Conservation (phyloP, 2,329 filamentous ascomycete genomes). For the Trichoderma semiorbis region DNA sequence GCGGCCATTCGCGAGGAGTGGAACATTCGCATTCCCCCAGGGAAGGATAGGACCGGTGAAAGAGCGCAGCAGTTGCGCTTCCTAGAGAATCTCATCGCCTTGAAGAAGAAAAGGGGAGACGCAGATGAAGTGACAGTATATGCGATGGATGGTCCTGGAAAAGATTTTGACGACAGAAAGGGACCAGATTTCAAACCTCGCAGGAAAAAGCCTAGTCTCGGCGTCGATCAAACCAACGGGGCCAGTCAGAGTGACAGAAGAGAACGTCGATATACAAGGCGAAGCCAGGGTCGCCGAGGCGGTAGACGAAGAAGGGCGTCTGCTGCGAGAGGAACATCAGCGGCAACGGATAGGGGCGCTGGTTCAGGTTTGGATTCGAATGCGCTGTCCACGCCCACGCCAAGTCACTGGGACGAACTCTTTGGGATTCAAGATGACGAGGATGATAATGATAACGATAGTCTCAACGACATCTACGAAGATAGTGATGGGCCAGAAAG, state of each 20-base stretch:
- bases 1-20: constrained; percentile 40
- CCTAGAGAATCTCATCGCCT: constrained; percentile 60
- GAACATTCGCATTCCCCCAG: constrained; percentile 44
- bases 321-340: constrained; percentile 14
- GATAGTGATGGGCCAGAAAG: constrained; percentile 16
- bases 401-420: constrained; percentile 34
- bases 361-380: neutral
- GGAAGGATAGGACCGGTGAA: constrained; percentile 46
- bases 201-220: constrained; percentile 22
- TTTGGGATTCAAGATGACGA: constrained; percentile 22
- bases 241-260: constrained; percentile 17
- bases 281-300: constrained; percentile 13
- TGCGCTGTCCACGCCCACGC: constrained; percentile 35
- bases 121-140: constrained; percentile 62
- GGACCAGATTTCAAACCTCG: constrained; percentile 40
- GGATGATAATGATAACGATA: constrained; percentile 26
- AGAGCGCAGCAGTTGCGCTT: constrained; percentile 53
- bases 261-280: constrained; percentile 20
- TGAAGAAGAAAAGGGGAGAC: constrained; percentile 64
- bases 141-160: constrained; percentile 43
- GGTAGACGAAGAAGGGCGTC: constrained; percentile 18
- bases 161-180: constrained; percentile 40
- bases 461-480: constrained; percentile 26
- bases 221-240: constrained; percentile 24
- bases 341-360: constrained; percentile 12